These are phyloP conservation scores for Leccinum arenicola DNA, from an alignment of 768 basidiomycete species.

Conservation along the genomic window DNA sequence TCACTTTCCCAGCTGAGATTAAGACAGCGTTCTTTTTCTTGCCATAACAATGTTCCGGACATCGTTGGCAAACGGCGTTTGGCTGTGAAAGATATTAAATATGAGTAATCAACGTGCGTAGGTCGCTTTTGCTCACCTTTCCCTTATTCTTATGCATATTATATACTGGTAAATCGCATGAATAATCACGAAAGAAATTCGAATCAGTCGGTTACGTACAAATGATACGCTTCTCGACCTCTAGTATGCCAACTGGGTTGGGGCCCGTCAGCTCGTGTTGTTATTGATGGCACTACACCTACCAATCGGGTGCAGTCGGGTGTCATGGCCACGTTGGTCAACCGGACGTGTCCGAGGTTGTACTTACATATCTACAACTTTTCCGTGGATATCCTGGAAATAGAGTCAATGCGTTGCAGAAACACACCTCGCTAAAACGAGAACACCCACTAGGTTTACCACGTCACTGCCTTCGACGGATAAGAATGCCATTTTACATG, in stretches of 20 bases:
- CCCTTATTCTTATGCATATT: constrained; percentile 43
- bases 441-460: constrained; percentile 39
- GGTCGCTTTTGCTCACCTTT: constrained; percentile 37
- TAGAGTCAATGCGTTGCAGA: constrained; percentile 14
- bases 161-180: constrained; percentile 36
- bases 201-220: constrained; percentile 31
- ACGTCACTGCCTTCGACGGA: constrained; percentile 50
- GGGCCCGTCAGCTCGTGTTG: constrained; percentile 37
- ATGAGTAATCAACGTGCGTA: not conserved
- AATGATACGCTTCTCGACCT: constrained; percentile 51
- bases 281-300: constrained; percentile 46
- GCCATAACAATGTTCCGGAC: constrained; percentile 52
- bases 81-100: constrained; percentile 33
- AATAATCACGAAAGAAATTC: constrained; percentile 1
- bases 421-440: constrained; percentile 7
- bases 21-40: constrained; percentile 43
- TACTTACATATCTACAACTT: constrained; percentile 39
- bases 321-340: constrained; percentile 51
- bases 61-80: constrained; percentile 54
- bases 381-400: constrained; percentile 43
- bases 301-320: constrained; percentile 45
- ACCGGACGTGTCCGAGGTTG: constrained; percentile 41
- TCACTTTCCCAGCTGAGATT: constrained; percentile 34
- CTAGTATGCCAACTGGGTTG: constrained; percentile 47
- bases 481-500: constrained; percentile 40